These are phyloP conservation scores for Echites panduratus DNA, from an alignment of 257 asterid species.

Conservation along the genomic window DNA sequence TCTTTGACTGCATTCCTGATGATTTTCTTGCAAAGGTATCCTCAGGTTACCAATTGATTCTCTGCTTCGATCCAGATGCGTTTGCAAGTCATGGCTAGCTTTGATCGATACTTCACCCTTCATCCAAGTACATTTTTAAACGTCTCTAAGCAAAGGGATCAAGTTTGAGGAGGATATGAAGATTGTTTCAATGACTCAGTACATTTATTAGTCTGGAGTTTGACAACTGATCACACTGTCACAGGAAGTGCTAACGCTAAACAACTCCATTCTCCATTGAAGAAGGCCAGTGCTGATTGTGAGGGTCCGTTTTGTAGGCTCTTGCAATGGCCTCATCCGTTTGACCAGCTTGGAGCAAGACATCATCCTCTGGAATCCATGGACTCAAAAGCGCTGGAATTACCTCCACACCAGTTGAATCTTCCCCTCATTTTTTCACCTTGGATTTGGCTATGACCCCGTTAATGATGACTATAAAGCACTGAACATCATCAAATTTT, in stretches of 20 bases:
- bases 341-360: not conserved
- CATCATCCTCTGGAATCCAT: not conserved
- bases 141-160: not conserved
- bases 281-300: too few species aligned
- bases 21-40: not conserved
- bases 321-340: constrained; percentile 7
- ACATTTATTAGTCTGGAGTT: not conserved
- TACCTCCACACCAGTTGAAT: not conserved
- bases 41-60: constrained; percentile 1
- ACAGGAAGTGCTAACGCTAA: not conserved
- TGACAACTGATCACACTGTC: not conserved
- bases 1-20: not conserved
- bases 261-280: not conserved
- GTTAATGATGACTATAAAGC: not conserved
- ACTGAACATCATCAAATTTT: not conserved
- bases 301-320: not conserved
- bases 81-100: constrained; percentile 3
- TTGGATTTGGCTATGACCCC: not conserved
- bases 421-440: not conserved
- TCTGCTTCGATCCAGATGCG: constrained; percentile 5
- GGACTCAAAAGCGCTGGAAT: not conserved
- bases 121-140: not conserved
- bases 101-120: not conserved
- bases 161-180: not conserved
- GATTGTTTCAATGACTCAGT: not conserved